Evolutionary conservation across 2,329 filamentous ascomycete genomes (phyloP), one percentile per base, ranked within the genome.

Genomic region (Aspergillus pseudoterreus): DNA sequence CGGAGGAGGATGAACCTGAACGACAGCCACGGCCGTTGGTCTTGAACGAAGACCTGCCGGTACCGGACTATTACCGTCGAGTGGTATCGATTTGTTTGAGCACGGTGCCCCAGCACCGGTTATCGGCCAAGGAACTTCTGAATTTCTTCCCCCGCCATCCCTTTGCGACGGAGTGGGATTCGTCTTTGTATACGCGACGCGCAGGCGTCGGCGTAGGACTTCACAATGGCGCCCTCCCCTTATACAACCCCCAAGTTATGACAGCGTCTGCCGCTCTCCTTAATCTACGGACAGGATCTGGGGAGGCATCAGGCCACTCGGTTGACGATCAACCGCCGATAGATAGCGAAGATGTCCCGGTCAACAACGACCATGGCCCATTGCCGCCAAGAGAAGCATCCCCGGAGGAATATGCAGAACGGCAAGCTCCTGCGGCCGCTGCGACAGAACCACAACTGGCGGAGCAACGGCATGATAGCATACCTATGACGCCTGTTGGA

Each of bases 1-100:
- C 87, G 65, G 83, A 92, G 59, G 83, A 92, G 50, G 92, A 97
- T 63, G 92, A 97, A 63, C 94, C 94, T 1, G 94, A 97, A 68
- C 79, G 82, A 17, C 85, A 88, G 53, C 81, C 81, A 39, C 82
- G 89, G 17, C 92, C 92, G 0, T 72, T 96, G 53, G 66, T 69
- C 22, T 71, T 83, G 5, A 81, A 83, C 45, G 69, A 79, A 10
- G 77, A 85, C 22, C 45, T 62, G 33, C 60, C 64, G 27, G 80
- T 95, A 8, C 94, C 94, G 0, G 76, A 79, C 11, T 97, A 92
- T 79, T 97, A 89, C 69, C 82, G 84, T 53, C 78, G 82, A 14
- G 78, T 96, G 45, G 84, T 95, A 35, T 81, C 85, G 48, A 84
- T 84, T 14, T 97, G 92, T 66, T 77, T 97, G 47, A 87, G 82